Evolutionary conservation across 345 rosid genomes (phyloP), one percentile per base, ranked within the genome.

Genomic region (Passiflora organensis): DNA sequence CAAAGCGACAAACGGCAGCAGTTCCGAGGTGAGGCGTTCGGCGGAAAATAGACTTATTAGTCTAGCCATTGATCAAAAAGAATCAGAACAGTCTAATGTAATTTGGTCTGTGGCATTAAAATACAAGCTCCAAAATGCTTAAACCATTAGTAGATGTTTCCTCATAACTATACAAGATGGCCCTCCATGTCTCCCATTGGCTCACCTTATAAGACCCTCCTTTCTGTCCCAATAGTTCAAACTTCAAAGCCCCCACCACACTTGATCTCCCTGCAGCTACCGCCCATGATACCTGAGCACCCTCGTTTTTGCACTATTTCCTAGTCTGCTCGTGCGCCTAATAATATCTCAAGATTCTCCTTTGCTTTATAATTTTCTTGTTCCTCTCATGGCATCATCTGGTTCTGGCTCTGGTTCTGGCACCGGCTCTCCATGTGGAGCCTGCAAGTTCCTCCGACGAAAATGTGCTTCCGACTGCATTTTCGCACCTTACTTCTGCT

Each of bases 21-120:
- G 82, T 72, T 71, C 81, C 81, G 70, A 80, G 84, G 84, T 76
- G 82, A 82, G 90, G 84, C 90, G 76, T 66, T 78, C 86, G 86
- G 90, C 81, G 84, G 82, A 76, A 72, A 71, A 48, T 19, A 22
- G 21, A 38, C 22, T 46, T 16, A 5, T 2, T 51, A 10, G 0
- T 13, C 12, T n/a, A n/a, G n/a, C n/a, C n/a, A n/a, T n/a, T n/a
- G n/a, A n/a, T n/a, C n/a, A n/a, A n/a, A 28, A 28, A n/a, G n/a
- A n/a, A n/a, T n/a, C n/a, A n/a, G n/a, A n/a, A n/a, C n/a, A n/a
- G n/a, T n/a, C n/a, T n/a, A n/a, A n/a, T n/a, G n/a, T n/a, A 42
- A 21, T 14, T 43, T 41, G 24, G 14, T 13, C 14, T 24, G 12
- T 37, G 48, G 2, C 18, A 16, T 17, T 24, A 39, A 53, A 43